phyloP scores from a whole-genome alignment of 2,329 filamentous ascomycete genomes.

The Colletotrichum lentis region DNA sequence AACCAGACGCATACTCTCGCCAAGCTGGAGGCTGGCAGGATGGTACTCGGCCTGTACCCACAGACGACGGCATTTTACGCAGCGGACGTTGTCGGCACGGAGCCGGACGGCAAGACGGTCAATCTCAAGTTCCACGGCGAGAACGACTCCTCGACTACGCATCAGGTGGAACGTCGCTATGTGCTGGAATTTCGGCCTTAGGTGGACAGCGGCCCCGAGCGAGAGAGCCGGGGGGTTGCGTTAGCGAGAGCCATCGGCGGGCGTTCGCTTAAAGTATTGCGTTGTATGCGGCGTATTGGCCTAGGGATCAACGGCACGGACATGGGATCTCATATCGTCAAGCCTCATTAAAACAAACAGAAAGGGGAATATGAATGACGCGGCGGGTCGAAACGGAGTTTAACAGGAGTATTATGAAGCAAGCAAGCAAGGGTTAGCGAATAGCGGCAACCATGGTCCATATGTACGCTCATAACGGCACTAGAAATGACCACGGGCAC shows the following conservation, averaged over 20 bases:
- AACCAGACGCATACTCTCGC: conserved; percentile 59
- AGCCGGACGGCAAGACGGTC: conserved; percentile 60
- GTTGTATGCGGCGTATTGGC: conserved; percentile 13
- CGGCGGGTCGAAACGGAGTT: conserved; percentile 28
- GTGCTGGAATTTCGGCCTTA: conserved; percentile 74
- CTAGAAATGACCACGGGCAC: conserved; percentile 2
- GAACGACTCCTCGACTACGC: conserved; percentile 75
- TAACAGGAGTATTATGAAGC: conserved; percentile 12
- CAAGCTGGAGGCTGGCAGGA: conserved; percentile 72
- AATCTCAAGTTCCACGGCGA: conserved; percentile 82
- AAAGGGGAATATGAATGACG: conserved; percentile 14
- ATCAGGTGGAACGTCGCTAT: conserved; percentile 77
- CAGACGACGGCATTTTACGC: conserved; percentile 88
- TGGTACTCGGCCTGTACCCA: conserved; percentile 80
- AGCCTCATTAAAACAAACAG: conserved; percentile 32
- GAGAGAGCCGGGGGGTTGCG: background rate
- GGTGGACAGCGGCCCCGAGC: background rate
- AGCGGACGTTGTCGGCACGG: conserved; percentile 79
- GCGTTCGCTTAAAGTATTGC: conserved; percentile 27
- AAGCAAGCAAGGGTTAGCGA: conserved; percentile 15
- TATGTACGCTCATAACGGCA: background rate
- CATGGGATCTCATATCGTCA: conserved; percentile 13
- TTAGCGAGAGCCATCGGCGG: conserved; percentile 22
- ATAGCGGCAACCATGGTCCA: background rate
- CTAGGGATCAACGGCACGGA: conserved; percentile 27